Evolutionary conservation across 768 basidiomycete species (phyloP), one percentile per base, ranked within the genome.

Genomic region (Auricularia auricula-judae): DNA sequence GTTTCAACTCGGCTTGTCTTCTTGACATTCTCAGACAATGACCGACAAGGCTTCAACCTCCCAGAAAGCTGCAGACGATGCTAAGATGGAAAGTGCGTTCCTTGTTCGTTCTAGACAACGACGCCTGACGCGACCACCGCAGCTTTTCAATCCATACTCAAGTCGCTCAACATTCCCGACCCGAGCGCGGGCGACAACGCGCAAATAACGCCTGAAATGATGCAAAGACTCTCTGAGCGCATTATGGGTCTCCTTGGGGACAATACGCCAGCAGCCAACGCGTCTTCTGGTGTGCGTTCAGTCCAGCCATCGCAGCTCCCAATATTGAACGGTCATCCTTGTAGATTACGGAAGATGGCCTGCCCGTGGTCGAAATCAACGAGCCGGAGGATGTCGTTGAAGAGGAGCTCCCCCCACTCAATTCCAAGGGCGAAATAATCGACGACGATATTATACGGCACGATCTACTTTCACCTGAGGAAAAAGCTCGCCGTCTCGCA

Each of bases 401-500:
- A 16, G 71, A 70, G 62, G 68, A 64, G 21, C 62, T 65, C 11
- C 65, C 67, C 21, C 71, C 71, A 7, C 11, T 34, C 21, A 59
- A 59, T 59, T 21, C 21, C 34, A 4, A 23, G 23, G 56, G 56
- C 21, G 23, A 59, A 14, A 14, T 59, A 21, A 29, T 59, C 29
- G 29, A 12, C 5, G 56, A 59, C 56, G 34, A 59, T 23, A n/a
- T 59, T 18, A 23, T 59, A 8, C 56, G 56, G 29, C 56, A 59
- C 23, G 34, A 59, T 29, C 11, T 7, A 29, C 56, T 59, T 23
- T 33, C 56, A 12, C 29, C 56, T 10, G 23, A 59, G 23, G 56
- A 59, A 34, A 67, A 67, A 59, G 63, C 66, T 4, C 60, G 71
- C 2, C 72, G 71, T 54, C 47, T 61, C 44, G 71, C 67, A 8